Conservation (phyloP, 164 flowering plant genomes). For the Vitis rupestris region DNA sequence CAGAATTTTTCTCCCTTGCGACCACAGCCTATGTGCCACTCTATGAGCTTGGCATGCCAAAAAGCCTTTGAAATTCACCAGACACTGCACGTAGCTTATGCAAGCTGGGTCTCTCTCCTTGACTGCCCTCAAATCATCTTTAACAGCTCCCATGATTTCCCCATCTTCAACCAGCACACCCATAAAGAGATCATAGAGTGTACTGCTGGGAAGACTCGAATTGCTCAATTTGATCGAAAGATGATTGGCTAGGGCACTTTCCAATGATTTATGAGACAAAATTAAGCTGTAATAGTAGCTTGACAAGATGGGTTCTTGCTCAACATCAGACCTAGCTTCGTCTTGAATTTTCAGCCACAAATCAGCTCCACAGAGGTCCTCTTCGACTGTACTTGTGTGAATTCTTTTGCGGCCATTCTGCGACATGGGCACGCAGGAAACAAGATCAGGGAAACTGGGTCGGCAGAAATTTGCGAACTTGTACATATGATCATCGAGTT, state of each 20-base stretch:
- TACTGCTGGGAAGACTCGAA: slow-evolving; percentile 33
- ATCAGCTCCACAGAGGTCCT: slow-evolving; percentile 20
- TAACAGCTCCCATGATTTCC: slow-evolving; percentile 40
- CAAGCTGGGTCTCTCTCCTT: slow-evolving; percentile 78
- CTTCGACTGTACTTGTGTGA: neutral
- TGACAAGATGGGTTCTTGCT: slow-evolving; percentile 58
- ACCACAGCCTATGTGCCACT: slow-evolving; percentile 65
- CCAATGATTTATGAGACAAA: slow-evolving; percentile 46
- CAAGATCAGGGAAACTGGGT: slow-evolving; percentile 34
- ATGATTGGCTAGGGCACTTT: slow-evolving; percentile 49
- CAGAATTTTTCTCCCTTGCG: slow-evolving; percentile 42
- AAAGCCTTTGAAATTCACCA: slow-evolving; percentile 76
- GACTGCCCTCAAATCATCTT: slow-evolving; percentile 55
- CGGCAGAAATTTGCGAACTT: slow-evolving; percentile 27
- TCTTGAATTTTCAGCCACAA: slow-evolving; percentile 50
- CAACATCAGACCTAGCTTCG: slow-evolving; percentile 52
- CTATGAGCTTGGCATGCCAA: slow-evolving; percentile 68
- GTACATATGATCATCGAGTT: slow-evolving; percentile 23
- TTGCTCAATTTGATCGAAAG: slow-evolving; percentile 46
- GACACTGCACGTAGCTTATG: slow-evolving; percentile 57
- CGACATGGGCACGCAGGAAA: slow-evolving; percentile 33
- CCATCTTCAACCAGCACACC: slow-evolving; percentile 33
- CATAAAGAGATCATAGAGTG: slow-evolving; percentile 52
- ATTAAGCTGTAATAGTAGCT: slow-evolving; percentile 48
- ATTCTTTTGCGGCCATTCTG: slow-evolving; percentile 16